A percentile compares a stretch with the other conserved stretches of the same genome.
These are phyloP conservation scores for Seiridium cupressi DNA, from an alignment of 2,329 filamentous ascomycete species.

Conservation along the genomic window DNA sequence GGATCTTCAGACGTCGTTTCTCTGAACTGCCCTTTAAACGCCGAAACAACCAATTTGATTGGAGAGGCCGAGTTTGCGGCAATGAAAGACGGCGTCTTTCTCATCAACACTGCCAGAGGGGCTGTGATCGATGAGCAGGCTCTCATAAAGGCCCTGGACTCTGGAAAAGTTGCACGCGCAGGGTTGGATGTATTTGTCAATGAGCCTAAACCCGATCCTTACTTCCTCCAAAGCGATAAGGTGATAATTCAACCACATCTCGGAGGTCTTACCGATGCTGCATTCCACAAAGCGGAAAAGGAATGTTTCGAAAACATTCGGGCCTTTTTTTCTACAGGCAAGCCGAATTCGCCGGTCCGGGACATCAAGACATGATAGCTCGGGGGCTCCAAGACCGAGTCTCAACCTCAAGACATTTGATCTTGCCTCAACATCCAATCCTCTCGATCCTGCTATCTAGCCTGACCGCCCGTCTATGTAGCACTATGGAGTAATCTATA, in stretches of 20 bases:
- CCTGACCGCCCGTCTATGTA: no score
- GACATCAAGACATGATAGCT: no score
- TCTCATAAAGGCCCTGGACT: neutral
- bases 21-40: constrained; percentile 17
- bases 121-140: neutral
- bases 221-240: constrained; percentile 37
- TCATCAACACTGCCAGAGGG: neutral
- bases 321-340: constrained; percentile 35
- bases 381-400: no score
- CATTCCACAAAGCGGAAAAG: constrained; percentile 38
- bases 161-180: neutral
- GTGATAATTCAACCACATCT: constrained; percentile 43
- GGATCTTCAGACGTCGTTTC: constrained; percentile 38
- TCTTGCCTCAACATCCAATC: no score
- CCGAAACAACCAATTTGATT: neutral
- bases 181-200: neutral
- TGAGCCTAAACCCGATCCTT: constrained; percentile 13
- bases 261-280: constrained; percentile 41
- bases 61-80: neutral
- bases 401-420: no score
- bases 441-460: no score
- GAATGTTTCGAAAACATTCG: constrained; percentile 46
- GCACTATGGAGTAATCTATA: no score
- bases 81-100: neutral
- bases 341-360: constrained; percentile 33